These are phyloP conservation scores for Leccinum huronense DNA, from an alignment of 1,284 basidiomycete species.

Conservation along the genomic window DNA sequence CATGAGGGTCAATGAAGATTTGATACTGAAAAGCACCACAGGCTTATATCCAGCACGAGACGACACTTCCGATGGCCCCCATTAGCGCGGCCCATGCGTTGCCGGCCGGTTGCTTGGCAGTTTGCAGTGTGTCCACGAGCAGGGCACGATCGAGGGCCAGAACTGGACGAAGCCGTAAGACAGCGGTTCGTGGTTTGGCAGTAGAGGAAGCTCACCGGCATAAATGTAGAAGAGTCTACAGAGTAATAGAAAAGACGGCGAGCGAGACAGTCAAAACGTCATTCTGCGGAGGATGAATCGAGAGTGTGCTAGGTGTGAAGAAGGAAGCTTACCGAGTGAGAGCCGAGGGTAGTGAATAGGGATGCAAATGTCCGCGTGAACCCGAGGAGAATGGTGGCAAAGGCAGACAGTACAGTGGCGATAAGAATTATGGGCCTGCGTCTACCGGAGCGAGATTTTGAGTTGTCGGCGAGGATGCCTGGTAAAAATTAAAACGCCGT, in stretches of 20 bases:
- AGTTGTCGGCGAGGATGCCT: slow-evolving; percentile 83
- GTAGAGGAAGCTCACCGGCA: slow-evolving; percentile 51
- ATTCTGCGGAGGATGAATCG: slow-evolving; percentile 44
- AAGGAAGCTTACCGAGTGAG: slow-evolving; percentile 35
- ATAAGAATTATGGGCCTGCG: slow-evolving; percentile 83
- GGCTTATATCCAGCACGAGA: slow-evolving; percentile 85
- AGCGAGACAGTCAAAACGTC: slow-evolving; percentile 67
- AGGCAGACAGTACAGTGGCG: slow-evolving; percentile 65
- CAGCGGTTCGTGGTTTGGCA: too few species aligned
- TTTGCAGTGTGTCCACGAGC: slow-evolving; percentile 68
- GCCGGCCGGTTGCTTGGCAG: slow-evolving; percentile 75
- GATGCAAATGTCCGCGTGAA: slow-evolving; percentile 77
- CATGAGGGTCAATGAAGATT: neutral
- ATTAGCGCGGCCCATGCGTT: slow-evolving; percentile 96
- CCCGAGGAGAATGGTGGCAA: slow-evolving; percentile 81
- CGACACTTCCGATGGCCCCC: slow-evolving; percentile 77
- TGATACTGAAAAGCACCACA: neutral
- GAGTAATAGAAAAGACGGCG: slow-evolving; percentile 86
- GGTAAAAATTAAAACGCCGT: neutral
- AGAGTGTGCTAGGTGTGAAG: neutral
- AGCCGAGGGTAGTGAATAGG: slow-evolving; percentile 49
- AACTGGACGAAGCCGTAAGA: slow-evolving; percentile 42
- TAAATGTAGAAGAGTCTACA: slow-evolving; percentile 91
- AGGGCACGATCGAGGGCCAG: slow-evolving; percentile 84
- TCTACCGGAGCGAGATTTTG: slow-evolving; percentile 81